Evolutionary conservation across 2,329 filamentous ascomycete genomes (phyloP), one percentile per base, ranked within the genome.

Genomic region (Aspergillus phoenicis): DNA sequence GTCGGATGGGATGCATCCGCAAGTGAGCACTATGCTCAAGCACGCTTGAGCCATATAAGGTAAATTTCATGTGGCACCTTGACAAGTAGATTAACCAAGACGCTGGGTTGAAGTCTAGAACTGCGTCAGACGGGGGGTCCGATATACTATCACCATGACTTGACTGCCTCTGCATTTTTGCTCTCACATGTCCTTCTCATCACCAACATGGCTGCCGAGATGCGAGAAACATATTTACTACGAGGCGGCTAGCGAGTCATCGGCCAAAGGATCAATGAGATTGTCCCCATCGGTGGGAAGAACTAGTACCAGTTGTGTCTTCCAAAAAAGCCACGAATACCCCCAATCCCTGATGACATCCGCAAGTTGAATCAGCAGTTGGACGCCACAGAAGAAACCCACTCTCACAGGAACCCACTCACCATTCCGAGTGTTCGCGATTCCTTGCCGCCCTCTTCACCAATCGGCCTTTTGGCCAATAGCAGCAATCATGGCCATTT

Each of bases 311-410:
- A 49, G 45, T n/a, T 33, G n/a, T 30, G 47, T 28, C 28, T 10
- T 33, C 26, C n/a, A 33, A 51, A 5, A 51, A 8, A 17, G 26
- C 26, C 26, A 17, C 26, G 26, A 30, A 51, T 51, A 4, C n/a
- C 47, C 7, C n/a, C n/a, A 1, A 51, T 51, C 47, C 47, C 26
- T 51, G 47, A 17, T 30, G 7, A 8, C 26, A 33, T 33, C 47
- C 30, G 47, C 47, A 51, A 30, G 47, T 51, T 51, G 47, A 51
- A 51, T 51, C 47, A 51, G 47, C 47, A 51, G 47, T n/a, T 30
- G n/a, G 47, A 51, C 28, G 47, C 47, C 47, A 30, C 47, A 10
- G 13, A 17, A 36, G 33, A 36, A 13, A 10, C 22, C 47, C 26
- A 13, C 24, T 45, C 41, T 22, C 41, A 11, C 26, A n/a, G 8